A percentile compares a stretch with the other conserved stretches of the same genome.
Conservation (phyloP, 495 filamentous ascomycete species). For the Hyaloscypha variabilis region DNA sequence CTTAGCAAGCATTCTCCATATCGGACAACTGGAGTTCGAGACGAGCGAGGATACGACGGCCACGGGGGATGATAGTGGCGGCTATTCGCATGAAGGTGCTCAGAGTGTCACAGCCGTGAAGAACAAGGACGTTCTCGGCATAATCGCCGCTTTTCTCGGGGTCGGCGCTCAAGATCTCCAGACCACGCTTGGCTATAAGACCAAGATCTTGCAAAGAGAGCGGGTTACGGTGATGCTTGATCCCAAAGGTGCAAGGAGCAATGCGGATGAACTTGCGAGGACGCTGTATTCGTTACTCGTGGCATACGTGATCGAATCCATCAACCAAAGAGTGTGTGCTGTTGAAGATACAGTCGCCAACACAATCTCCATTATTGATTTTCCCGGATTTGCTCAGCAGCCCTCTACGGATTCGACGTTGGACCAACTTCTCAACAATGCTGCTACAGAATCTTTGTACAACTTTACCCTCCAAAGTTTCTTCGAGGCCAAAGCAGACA, state of each 20-base stretch:
- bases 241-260: constrained; percentile 82
- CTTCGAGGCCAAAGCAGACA: constrained; percentile 89
- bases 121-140: constrained; percentile 87
- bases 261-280: constrained; percentile 91
- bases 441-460: constrained; percentile 87
- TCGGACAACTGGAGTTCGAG: constrained; percentile 92
- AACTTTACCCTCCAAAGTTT: constrained; percentile 93
- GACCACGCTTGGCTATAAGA: constrained; percentile 88
- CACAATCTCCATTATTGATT: constrained; percentile 93
- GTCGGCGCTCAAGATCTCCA: constrained; percentile 80
- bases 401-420: constrained; percentile 80
- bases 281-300: constrained; percentile 96
- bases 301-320: constrained; percentile 86
- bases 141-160: constrained; percentile 90
- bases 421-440: constrained; percentile 94
- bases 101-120: constrained; percentile 82
- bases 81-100: constrained; percentile 92
- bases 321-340: constrained; percentile 89
- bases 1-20: constrained; percentile 86
- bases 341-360: constrained; percentile 86
- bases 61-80: constrained; percentile 87
- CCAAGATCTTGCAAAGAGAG: constrained; percentile 91
- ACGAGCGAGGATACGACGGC: constrained; percentile 76
- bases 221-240: constrained; percentile 97
- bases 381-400: constrained; percentile 89